Evolutionary conservation across 306 rosid species (phyloP), one percentile per base, ranked within the genome.

Genomic region (Ceratonia siliqua): DNA sequence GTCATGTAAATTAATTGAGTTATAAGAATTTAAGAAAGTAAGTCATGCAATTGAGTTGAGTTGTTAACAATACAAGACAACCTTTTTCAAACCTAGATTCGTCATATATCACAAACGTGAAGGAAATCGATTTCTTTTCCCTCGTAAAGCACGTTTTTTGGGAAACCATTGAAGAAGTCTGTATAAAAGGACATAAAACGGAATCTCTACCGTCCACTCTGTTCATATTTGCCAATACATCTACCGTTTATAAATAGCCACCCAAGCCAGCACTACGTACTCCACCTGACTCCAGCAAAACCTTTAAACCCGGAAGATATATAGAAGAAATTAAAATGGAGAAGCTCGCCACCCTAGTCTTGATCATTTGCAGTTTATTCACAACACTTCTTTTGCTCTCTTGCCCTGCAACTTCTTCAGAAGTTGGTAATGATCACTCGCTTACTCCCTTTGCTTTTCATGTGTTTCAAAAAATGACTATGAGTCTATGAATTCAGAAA

Each of bases 361-460:
- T 82, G 58, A 61, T 73, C n/a, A n/a, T n/a, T 66, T 82, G 55
- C 78, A 5, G 70, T 57, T 83, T 75, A 48, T 76, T 85, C 56
- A 6, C 69, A 15, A 50, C 79, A 67, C 61, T 84, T 53, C 50
- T 74, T 69, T 70, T 75, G 68, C 43, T 72, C 5, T 75, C 84
- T 22, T 11, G 25, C 69, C 86, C 74, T 5, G 68, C 74, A 70
- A 30, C 66, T 73, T 76, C 86, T 66, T 41, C 59, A 5, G 94
- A 85, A 85, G 92, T 83, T 61, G 95, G 95, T 89, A 82, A 74
- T 84, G 1, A 61, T 39, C 48, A 27, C 35, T 78, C 39, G 0
- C 11, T 42, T 28, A 49, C 25, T 43, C 48, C 22, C 20, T 10
- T 30, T 49, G 18, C 27, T 62, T 13, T 46, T 57, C n/a, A n/a